Evolutionary conservation across 306 rosid genomes (phyloP).

Genomic region (Rosa rugosa): DNA sequence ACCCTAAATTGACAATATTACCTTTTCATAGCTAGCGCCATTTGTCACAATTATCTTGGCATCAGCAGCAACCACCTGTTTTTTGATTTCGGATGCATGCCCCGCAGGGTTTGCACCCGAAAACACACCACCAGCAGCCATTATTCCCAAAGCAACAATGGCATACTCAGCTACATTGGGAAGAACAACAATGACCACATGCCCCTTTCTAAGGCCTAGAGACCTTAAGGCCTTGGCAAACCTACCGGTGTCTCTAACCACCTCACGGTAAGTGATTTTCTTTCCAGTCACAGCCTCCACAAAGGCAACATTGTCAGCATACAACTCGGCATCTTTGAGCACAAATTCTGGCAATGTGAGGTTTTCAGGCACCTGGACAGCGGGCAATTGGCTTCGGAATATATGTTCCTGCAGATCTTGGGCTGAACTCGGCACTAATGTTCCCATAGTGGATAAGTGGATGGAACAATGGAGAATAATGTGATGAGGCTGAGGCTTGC

Average conservation of each 20-base stretch:
- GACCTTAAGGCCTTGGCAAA: conserved; percentile 74
- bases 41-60: conserved; percentile 74
- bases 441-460: conserved; percentile 38
- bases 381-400: conserved; percentile 49
- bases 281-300: conserved; percentile 82
- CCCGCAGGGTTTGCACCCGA: conserved; percentile 84
- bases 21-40: conserved; percentile 66
- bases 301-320: conserved; percentile 73
- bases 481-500: neutral
- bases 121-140: conserved; percentile 84
- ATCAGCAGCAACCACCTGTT: conserved; percentile 70
- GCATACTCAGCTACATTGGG: conserved; percentile 86
- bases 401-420: conserved; percentile 47
- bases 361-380: conserved; percentile 63
- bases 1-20: conserved; percentile 3
- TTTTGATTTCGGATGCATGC: conserved; percentile 71
- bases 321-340: conserved; percentile 58
- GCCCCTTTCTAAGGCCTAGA: conserved; percentile 71
- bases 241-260: conserved; percentile 54
- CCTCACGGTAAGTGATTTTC: conserved; percentile 56
- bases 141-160: conserved; percentile 74
- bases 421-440: conserved; percentile 17
- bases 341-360: conserved; percentile 80
- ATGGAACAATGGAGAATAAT: neutral
- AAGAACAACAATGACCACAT: conserved; percentile 75